Evolutionary conservation across 192 early-diverging fungal species (phyloP), one percentile per base, ranked within the genome.

Genomic region (Coemansia biformis): DNA sequence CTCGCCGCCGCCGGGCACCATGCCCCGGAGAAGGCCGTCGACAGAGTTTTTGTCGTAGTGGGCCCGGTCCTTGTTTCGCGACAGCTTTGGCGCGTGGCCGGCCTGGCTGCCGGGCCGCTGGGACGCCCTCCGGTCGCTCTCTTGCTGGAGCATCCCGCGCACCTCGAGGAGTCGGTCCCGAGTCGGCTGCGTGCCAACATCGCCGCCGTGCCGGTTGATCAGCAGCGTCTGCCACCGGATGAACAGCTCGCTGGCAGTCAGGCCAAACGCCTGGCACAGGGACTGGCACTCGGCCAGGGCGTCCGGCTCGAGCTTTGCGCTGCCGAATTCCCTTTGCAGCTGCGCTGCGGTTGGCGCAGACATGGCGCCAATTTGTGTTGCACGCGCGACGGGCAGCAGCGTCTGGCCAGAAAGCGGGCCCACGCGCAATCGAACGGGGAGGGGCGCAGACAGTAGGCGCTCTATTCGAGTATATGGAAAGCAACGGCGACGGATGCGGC

Each of bases 21-120:
- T 66, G 32, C 59, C 63, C 32, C 66, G 63, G 45, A 74, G 29
- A n/a, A 74, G 59, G 0, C 63, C 63, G 31, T 58, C 70, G 0
- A 74, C 70, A 15, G 70, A 62, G 23, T 44, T 62, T 33, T 66
- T 74, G 54, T 74, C 70, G 50, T 74, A 74, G 30, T 66, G 63
- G 2, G 52, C 34, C 24, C 70, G 63, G 26, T 74, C 63, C 26
- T 43, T 57, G 51, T 66, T 65, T 8, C 70, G 43, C 43, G 63
- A 30, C 5, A 74, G 51, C 58, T 74, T 74, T 12, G 38, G 24
- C 14, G 34, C 36, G 5, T 55, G 54, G 35, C 61, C 41, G 24
- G 57, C 15, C 8, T 51, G 46, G 3, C 38, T 52, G 12, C 29
- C 22, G 38, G 35, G 53, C 10, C 63, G 70, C 62, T 65, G 69